phyloP scores from a whole-genome alignment of 441 rosid species.

The Croton laevigatus region DNA sequence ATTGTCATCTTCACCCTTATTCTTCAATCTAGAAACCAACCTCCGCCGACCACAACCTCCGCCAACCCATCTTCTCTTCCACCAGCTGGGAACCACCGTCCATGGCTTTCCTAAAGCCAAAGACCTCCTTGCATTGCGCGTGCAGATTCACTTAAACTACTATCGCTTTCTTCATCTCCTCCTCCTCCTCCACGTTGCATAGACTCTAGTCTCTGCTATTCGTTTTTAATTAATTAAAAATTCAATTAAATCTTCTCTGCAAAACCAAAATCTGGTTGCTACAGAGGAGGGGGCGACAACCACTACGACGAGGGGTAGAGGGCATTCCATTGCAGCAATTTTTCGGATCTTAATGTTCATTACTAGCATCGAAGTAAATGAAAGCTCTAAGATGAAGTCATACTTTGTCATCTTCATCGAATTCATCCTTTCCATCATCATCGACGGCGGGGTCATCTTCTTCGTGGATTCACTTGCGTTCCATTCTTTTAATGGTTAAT shows the following conservation, averaged over 20 bases:
- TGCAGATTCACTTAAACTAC: background rate
- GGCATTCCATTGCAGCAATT: constrained; percentile 8
- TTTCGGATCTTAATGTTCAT: constrained; percentile 30
- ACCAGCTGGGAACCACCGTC: too few relatives aligned
- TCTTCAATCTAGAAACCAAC: too few relatives aligned
- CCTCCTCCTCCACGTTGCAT: background rate
- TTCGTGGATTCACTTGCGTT: constrained; percentile 90
- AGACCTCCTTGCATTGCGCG: background rate
- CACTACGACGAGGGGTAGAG: background rate
- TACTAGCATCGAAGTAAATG: constrained; percentile 46
- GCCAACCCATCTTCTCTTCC: too few relatives aligned
- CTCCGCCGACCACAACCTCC: too few relatives aligned
- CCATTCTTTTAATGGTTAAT: constrained; percentile 76
- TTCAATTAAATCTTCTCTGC: background rate
- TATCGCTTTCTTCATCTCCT: background rate
- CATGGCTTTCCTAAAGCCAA: background rate
- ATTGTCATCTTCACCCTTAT: too few relatives aligned
- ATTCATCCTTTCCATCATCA: constrained; percentile 58
- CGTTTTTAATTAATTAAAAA: background rate
- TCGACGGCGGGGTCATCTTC: constrained; percentile 56
- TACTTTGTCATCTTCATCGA: constrained; percentile 72
- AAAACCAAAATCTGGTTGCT: background rate
- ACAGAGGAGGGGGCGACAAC: background rate
- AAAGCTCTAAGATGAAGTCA: constrained; percentile 89
- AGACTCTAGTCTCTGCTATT: background rate